Base-by-base conservation (phyloP, 768 basidiomycete species). In the Boletus reticulatus region DNA sequence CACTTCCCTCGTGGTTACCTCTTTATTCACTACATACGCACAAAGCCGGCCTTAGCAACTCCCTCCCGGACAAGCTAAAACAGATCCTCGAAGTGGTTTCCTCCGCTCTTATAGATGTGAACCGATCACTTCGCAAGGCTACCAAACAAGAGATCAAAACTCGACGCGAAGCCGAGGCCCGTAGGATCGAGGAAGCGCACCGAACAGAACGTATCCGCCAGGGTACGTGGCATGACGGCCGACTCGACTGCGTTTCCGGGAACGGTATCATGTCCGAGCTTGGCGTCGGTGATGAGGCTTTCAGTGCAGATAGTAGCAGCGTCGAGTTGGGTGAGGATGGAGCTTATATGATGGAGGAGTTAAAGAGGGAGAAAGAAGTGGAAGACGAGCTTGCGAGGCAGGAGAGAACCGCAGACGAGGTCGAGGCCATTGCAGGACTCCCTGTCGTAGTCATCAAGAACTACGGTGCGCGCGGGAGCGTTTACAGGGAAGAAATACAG, bases 381-480 rank as follows among this genome's bases (percentile, higher is more conserved):
- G 64, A 73, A 62, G 66, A 68, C 22, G 69, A 74, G 8, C 62
- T 71, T 34, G 52, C 59, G 41, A 64, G 66, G 57, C 66, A 65
- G 55, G 70, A 70, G 50, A 64, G 58, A 52, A 61, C 52, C n/a
- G 63, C 69, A 46, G 78, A 76, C 43, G 82, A 86, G 36, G 52
- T 78, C 11, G 77, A 82, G 41, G 79, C 78, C 12, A 73, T 89
- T 45, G 77, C 78, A 13, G 76, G 84, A 0, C 74, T 97, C 50
- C 96, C 97, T 0, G 83, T 98, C 13, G 89, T 99, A 0, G 78
- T 99, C 14, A 82, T 99, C 64, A 83, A 84, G 62, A 89, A 92
- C 70, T 97, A 85, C 65, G 83, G 83, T 6, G 69, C 78, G 14
- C 85, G 82, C 61, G 74, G 78, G 9, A 80, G 82, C 4, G 74